These are phyloP conservation scores for Craterostigma plantagineum DNA, from an alignment of 257 asterid genomes.

Conservation along the genomic window DNA sequence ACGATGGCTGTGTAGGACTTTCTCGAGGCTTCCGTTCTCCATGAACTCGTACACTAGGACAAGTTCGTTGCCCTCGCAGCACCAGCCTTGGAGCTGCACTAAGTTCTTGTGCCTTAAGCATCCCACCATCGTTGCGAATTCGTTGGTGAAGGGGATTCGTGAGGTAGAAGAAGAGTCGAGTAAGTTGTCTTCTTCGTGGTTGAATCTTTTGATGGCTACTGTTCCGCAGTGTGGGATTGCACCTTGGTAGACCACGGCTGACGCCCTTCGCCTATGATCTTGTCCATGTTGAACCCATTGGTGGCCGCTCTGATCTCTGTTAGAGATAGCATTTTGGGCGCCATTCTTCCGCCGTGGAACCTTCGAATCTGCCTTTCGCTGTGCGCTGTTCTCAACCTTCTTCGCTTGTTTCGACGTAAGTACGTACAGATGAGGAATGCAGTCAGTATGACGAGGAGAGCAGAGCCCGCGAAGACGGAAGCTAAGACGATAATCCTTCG, in stretches of 20 bases:
- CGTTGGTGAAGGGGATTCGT: conserved; percentile 35
- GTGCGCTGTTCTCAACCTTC: background rate
- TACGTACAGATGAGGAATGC: conserved; percentile 8
- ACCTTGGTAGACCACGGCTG: conserved; percentile 68
- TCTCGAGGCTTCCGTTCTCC: conserved; percentile 59
- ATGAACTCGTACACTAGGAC: conserved; percentile 53
- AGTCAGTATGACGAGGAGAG: conserved; percentile 11
- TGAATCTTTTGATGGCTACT: conserved; percentile 61
- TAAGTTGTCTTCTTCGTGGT: conserved; percentile 18
- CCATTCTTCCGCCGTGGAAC: conserved; percentile 23
- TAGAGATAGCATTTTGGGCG: conserved; percentile 40
- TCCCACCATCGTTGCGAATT: conserved; percentile 61
- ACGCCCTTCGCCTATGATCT: conserved; percentile 57
- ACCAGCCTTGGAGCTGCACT: conserved; percentile 72
- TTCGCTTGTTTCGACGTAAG: conserved; percentile 8
- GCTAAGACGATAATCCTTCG: conserved; percentile 9
- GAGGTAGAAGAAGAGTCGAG: conserved; percentile 16
- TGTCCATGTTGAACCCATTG: conserved; percentile 42
- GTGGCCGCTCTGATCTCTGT: conserved; percentile 60
- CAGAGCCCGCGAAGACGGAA: conserved; percentile 14
- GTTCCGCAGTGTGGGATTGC: conserved; percentile 36
- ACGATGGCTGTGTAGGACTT: conserved; percentile 20
- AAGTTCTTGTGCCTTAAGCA: conserved; percentile 68
- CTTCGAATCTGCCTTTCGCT: conserved; percentile 14
- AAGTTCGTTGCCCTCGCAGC: conserved; percentile 60